Evolutionary conservation across 176 grass and related monocot species (phyloP), one percentile per base, ranked within the genome.

Genomic region (Triticum urartu): DNA sequence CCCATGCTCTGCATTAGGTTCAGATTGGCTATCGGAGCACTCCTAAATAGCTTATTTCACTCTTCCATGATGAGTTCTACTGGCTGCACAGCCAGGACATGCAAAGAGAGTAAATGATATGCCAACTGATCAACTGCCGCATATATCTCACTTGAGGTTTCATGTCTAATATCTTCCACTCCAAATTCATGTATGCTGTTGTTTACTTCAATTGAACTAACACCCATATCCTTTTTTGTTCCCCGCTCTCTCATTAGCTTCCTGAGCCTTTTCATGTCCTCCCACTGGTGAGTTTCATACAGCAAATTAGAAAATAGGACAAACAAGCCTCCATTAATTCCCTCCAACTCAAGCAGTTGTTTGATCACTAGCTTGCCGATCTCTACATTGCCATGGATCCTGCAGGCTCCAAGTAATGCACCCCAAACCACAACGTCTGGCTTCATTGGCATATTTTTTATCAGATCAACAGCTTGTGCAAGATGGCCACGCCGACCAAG

Each of bases 371-470:
- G 80, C 14, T 32, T 83, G 21, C 84, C 80, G 30, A 86, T 92
- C 47, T 50, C 50, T 11, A 64, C 76, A 89, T 83, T 79, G 11
- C 90, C 84, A 81, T 89, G 87, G 47, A 89, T 92, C 77, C 87
- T 89, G 75, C 84, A 87, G 66, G 90, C 79, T 59, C 87, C 90
- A 38, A 92, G 68, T 63, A 92, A 84, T 26, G 90, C 90, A 28
- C 90, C 87, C 80, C 83, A 92, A 50, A 92, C 52, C 60, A 92
- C 90, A 69, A 92, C 50, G 21, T 92, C 87, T 40, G 90, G 90
- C 84, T 86, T 92, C 74, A 86, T 84, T 61, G 90, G 87, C 90
- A 92, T 92, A 63, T 66, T 61, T 66, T 79, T 92, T 74, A 92
- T 86, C 9, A 92, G 75, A 25, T 79, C 81, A 72, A 89, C 90